Evolutionary conservation across 306 rosid genomes (phyloP).

Genomic region (Quercus mongolica): DNA sequence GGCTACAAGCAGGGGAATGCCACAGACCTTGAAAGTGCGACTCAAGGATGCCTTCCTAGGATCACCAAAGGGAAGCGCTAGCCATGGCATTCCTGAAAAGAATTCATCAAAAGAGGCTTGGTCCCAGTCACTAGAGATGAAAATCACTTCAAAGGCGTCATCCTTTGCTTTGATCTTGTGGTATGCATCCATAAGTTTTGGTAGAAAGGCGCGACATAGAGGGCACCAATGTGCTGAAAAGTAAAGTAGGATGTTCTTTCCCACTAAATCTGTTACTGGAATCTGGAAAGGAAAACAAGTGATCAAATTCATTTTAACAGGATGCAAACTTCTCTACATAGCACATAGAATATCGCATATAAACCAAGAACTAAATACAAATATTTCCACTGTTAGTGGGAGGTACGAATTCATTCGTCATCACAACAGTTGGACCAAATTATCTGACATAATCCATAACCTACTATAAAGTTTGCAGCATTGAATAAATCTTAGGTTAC

Average conservation of each 20-base stretch:
- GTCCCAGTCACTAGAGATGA: slow-evolving; percentile 67
- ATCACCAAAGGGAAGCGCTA: slow-evolving; percentile 80
- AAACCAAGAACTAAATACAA: background rate
- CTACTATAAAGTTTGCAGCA: background rate
- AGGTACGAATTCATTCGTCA: background rate
- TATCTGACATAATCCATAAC: background rate
- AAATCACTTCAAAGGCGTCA: slow-evolving; percentile 60
- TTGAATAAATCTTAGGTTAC: slow-evolving; percentile 26
- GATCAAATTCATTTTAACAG: background rate
- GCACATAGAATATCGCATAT: background rate
- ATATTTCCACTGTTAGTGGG: background rate
- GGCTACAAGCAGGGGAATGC: slow-evolving; percentile 65
- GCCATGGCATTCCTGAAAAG: slow-evolving; percentile 79
- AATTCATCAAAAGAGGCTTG: slow-evolving; percentile 57
- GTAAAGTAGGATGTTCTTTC: slow-evolving; percentile 69
- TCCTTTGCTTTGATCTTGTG: slow-evolving; percentile 54
- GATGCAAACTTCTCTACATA: background rate
- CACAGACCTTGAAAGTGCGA: slow-evolving; percentile 51
- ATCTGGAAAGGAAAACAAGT: slow-evolving; percentile 33
- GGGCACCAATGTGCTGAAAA: slow-evolving; percentile 91
- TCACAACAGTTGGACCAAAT: background rate
- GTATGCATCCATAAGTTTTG: slow-evolving; percentile 60
- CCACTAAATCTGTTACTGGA: slow-evolving; percentile 59
- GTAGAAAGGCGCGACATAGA: slow-evolving; percentile 75
- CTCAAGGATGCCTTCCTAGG: slow-evolving; percentile 52